These are phyloP conservation scores for Anthracocystis walkeri DNA, from an alignment of 1,284 basidiomycete genomes.

Conservation along the genomic window DNA sequence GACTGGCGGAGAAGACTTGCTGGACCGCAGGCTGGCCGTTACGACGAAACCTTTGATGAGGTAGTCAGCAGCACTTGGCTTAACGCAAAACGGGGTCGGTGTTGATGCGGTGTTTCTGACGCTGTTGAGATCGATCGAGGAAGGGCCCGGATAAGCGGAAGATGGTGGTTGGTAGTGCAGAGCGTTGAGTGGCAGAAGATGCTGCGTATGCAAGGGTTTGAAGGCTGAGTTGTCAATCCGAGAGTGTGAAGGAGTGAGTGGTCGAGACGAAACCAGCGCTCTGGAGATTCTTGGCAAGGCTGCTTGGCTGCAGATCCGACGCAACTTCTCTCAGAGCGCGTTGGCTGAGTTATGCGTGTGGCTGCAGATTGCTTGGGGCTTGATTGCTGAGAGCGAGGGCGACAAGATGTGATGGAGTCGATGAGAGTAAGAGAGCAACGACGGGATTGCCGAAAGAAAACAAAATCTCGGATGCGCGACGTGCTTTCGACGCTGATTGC, in stretches of 20 bases:
- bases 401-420: background rate
- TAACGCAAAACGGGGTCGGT: background rate
- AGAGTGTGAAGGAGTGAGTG: background rate
- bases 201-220: background rate
- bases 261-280: conserved; percentile 1
- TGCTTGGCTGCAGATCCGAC: background rate
- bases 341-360: background rate
- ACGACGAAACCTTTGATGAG: background rate
- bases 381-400: background rate
- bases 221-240: background rate
- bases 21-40: background rate
- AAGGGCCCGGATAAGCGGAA: background rate
- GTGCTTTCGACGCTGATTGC: conserved; percentile 10
- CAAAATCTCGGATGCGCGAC: conserved; percentile 13
- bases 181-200: background rate
- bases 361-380: background rate
- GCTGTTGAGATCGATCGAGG: background rate
- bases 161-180: background rate
- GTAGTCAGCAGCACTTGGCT: conserved; percentile 1
- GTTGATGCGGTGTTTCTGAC: too few relatives aligned
- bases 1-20: background rate
- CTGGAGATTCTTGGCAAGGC: background rate
- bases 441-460: background rate
- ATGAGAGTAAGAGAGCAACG: background rate
- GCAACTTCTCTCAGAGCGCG: background rate